These are phyloP conservation scores for Tulasnella sp. DNA, from an alignment of 768 basidiomycete species.

Conservation along the genomic window DNA sequence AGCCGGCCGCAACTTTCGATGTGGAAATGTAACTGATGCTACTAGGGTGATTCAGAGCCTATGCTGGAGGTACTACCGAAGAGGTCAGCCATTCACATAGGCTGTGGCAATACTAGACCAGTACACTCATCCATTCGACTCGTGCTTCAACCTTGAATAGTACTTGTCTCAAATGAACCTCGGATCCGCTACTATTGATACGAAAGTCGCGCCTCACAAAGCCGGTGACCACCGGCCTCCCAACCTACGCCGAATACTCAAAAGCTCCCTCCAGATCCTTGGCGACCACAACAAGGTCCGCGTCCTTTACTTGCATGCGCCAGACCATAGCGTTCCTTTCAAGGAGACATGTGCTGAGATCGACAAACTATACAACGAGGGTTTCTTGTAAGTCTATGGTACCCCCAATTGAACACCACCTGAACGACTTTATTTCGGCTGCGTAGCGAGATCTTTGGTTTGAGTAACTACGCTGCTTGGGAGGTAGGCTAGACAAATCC, in stretches of 20 bases:
- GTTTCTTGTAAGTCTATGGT: slow-evolving; percentile 33
- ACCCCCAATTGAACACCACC: not conserved
- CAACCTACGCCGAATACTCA: slow-evolving; percentile 12
- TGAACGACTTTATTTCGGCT: not conserved
- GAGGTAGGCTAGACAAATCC: slow-evolving; percentile 30
- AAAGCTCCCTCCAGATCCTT: slow-evolving; percentile 7
- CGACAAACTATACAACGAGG: slow-evolving; percentile 40
- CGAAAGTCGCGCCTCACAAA: slow-evolving; percentile 30
- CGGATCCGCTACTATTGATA: slow-evolving; percentile 34
- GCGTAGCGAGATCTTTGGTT: slow-evolving; percentile 28
- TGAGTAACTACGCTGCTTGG: slow-evolving; percentile 36
- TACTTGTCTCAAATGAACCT: slow-evolving; percentile 34
- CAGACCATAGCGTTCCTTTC: slow-evolving; percentile 34
- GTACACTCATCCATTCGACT: not conserved
- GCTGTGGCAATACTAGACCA: not conserved
- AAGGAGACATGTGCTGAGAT: slow-evolving; percentile 38
- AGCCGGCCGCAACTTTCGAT: too few species aligned
- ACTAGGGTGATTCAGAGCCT: slow-evolving; percentile 25
- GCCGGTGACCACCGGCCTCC: slow-evolving; percentile 16
- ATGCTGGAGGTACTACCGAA: slow-evolving; percentile 46
- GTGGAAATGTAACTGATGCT: not conserved
- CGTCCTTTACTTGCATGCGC: slow-evolving; percentile 39
- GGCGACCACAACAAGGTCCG: slow-evolving; percentile 12
- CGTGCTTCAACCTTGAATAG: slow-evolving; percentile 22
- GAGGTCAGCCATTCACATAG: slow-evolving; percentile 30